A percentile compares a stretch with the other conserved stretches of the same genome.
Evolutionary conservation across 495 filamentous ascomycete species (phyloP).

Genomic region (Xylaria telfairii): DNA sequence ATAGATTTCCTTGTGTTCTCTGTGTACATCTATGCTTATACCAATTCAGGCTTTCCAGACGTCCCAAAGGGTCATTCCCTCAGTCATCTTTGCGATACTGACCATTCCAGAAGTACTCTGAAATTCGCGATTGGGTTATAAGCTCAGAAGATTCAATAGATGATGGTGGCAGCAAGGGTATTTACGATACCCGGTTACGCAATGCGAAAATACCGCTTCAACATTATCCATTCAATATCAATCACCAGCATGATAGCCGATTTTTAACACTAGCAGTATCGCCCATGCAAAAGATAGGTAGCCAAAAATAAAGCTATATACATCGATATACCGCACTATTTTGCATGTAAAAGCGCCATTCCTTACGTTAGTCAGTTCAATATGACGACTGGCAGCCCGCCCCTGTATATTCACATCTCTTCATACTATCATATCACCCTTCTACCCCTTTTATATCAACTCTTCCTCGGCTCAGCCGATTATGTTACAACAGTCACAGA

Average conservation of each 20-base stretch:
- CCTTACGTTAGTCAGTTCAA: neutral
- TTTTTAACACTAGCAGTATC: neutral
- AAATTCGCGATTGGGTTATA: neutral
- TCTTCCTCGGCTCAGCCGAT: neutral
- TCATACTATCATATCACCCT: neutral
- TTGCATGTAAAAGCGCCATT: neutral
- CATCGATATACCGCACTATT: neutral
- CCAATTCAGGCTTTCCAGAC: slow-evolving; percentile 23
- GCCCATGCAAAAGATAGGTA: neutral
- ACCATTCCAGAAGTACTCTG: neutral
- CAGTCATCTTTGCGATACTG: neutral
- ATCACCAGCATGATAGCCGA: neutral
- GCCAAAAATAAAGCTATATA: neutral
- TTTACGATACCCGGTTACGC: neutral
- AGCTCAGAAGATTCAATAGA: neutral
- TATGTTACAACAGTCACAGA: neutral
- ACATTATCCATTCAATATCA: neutral
- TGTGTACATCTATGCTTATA: slow-evolving; percentile 50
- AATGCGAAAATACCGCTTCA: neutral
- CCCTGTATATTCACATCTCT: neutral
- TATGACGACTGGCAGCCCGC: neutral
- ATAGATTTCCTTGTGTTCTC: slow-evolving; percentile 51
- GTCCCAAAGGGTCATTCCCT: slow-evolving; percentile 1
- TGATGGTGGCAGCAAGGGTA: neutral
- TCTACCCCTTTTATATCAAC: neutral